These are phyloP conservation scores for Alnus glutinosa DNA, from an alignment of 306 rosid genomes.

Conservation along the genomic window DNA sequence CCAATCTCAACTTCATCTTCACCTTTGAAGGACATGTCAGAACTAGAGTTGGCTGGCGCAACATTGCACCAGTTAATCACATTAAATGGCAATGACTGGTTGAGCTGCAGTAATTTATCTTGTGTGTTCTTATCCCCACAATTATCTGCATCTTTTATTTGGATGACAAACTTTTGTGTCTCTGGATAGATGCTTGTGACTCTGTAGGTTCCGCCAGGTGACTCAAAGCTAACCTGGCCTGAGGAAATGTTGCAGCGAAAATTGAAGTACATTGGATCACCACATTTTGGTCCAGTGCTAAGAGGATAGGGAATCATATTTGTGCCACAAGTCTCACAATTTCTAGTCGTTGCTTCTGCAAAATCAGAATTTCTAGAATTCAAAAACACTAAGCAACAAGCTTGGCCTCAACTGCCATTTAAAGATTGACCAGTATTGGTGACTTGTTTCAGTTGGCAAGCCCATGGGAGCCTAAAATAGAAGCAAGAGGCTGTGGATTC, in stretches of 20 bases:
- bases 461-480: not conserved
- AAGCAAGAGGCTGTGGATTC: not conserved
- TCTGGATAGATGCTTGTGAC: slow-evolving; percentile 56
- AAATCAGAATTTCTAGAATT: slow-evolving; percentile 11
- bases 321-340: slow-evolving; percentile 75
- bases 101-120: slow-evolving; percentile 43
- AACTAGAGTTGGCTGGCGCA: slow-evolving; percentile 39
- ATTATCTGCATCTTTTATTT: slow-evolving; percentile 34
- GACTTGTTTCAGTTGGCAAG: too few relatives aligned
- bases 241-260: slow-evolving; percentile 51
- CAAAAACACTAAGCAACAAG: slow-evolving; percentile 21
- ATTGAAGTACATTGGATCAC: slow-evolving; percentile 57
- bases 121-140: slow-evolving; percentile 39
- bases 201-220: slow-evolving; percentile 44
- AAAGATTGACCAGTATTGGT: too few relatives aligned
- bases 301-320: slow-evolving; percentile 74
- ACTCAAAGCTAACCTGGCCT: slow-evolving; percentile 57
- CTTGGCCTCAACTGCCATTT: not conserved
- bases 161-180: slow-evolving; percentile 42
- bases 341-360: slow-evolving; percentile 57
- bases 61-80: slow-evolving; percentile 45
- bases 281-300: slow-evolving; percentile 64
- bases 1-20: slow-evolving; percentile 56
- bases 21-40: slow-evolving; percentile 37
- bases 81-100: slow-evolving; percentile 60